Evolutionary conservation across 352 stramenopile species (phyloP).

Genomic region (Stramenopiles sp.): DNA sequence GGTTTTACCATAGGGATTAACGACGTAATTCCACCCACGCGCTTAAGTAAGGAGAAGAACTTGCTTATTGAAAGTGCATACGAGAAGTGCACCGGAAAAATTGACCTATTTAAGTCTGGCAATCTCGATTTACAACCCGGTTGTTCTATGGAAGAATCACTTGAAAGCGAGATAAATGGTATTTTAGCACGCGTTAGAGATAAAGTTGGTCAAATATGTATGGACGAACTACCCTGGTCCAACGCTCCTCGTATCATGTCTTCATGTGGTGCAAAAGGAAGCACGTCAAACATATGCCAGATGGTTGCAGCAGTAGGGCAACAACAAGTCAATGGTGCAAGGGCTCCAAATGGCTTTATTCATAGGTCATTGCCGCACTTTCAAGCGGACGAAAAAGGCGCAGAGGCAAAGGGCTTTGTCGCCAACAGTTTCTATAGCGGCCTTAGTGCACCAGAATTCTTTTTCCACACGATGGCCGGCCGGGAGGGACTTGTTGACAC

Average conservation of each 20-base stretch:
- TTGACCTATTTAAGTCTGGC: constrained; percentile 2
- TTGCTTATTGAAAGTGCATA: constrained; percentile 63
- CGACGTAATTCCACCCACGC: constrained; percentile 86
- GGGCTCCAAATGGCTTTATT: constrained; percentile 95
- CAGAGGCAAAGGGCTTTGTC: constrained; percentile 95
- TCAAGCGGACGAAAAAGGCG: constrained; percentile 69
- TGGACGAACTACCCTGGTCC: constrained; percentile 87
- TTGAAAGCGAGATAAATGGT: constrained; percentile 95
- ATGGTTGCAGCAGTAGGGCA: constrained; percentile 99
- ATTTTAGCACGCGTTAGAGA: constrained; percentile 91
- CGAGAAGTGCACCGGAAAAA: constrained; percentile 34
- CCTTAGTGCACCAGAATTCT: constrained; percentile 96
- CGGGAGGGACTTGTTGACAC: constrained; percentile 98
- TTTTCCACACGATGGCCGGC: constrained; percentile 99
- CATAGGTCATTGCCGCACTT: constrained; percentile 94
- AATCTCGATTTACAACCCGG: constrained; percentile 77
- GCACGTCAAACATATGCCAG: constrained; percentile 97
- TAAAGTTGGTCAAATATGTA: constrained; percentile 86
- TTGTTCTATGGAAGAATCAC: constrained; percentile 86
- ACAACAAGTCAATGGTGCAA: constrained; percentile 91
- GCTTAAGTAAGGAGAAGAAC: constrained; percentile 82
- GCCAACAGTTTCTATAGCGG: constrained; percentile 97
- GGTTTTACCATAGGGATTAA: constrained; percentile 99
- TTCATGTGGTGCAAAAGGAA: constrained; percentile 95
- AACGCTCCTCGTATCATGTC: constrained; percentile 95